Percentiles rank a stretch among this genome's conserved stretches.
These are phyloP conservation scores for Arxiozyma telluris DNA, from an alignment of 1,139 yeast species.

Conservation along the genomic window DNA sequence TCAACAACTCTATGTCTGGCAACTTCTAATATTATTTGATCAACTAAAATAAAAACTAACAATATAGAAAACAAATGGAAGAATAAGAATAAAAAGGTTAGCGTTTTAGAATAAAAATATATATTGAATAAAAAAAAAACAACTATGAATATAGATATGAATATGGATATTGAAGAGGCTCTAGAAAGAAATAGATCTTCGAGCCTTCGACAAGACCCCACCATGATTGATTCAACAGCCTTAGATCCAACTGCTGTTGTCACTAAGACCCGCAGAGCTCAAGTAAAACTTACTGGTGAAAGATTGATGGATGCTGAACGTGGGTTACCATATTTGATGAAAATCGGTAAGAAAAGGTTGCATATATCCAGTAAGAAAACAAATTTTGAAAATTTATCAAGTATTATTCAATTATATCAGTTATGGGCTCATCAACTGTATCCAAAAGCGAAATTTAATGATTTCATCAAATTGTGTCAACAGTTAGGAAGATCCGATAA, in stretches of 20 bases:
- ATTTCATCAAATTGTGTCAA: slow-evolving; percentile 36
- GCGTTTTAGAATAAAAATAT: too few species aligned
- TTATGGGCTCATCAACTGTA: slow-evolving; percentile 77
- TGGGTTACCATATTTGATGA: slow-evolving; percentile 42
- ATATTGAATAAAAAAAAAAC: too few species aligned
- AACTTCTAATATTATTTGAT: too few species aligned
- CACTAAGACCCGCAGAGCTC: slow-evolving; percentile 18
- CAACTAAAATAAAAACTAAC: too few species aligned
- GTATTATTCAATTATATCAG: slow-evolving; percentile 59
- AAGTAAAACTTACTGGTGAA: slow-evolving; percentile 40
- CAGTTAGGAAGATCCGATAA: slow-evolving; percentile 24
- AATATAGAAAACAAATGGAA: too few species aligned
- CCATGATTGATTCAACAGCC: slow-evolving; percentile 1
- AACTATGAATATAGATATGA: not conserved
- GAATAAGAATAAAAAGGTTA: too few species aligned
- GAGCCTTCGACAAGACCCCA: not conserved
- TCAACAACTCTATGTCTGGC: too few species aligned
- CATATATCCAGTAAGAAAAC: slow-evolving; percentile 36
- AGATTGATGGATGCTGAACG: slow-evolving; percentile 37
- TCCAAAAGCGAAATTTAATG: slow-evolving; percentile 70
- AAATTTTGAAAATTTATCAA: slow-evolving; percentile 37
- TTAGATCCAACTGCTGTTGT: slow-evolving; percentile 20
- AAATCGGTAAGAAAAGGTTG: slow-evolving; percentile 35
- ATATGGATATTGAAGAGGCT: not conserved
- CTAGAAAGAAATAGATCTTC: not conserved